Percentiles rank a stretch among this genome's conserved stretches.
Conservation (phyloP, 305 asterid species). For the Ilex paraguariensis region DNA sequence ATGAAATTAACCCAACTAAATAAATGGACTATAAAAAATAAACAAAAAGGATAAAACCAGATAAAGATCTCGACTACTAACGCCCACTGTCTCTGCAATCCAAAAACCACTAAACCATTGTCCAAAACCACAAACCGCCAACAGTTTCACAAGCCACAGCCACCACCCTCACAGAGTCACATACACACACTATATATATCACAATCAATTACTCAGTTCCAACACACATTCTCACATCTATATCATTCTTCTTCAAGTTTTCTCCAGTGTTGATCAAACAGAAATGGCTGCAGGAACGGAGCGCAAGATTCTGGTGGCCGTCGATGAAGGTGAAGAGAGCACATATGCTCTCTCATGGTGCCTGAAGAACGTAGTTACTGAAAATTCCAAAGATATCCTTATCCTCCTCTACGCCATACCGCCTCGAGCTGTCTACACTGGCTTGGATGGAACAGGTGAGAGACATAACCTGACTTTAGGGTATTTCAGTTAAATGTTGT, state of each 20-base stretch:
- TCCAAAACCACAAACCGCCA: slow-evolving; percentile 25
- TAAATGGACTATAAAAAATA: no score
- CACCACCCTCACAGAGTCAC: background rate
- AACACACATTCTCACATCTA: background rate
- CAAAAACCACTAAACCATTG: slow-evolving; percentile 5
- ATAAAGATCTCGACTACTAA: background rate
- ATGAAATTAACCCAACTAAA: no score
- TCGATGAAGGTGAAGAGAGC: slow-evolving; percentile 73
- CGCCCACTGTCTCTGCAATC: slow-evolving; percentile 17
- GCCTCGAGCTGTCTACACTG: slow-evolving; percentile 36
- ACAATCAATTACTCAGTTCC: background rate
- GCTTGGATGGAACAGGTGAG: slow-evolving; percentile 56
- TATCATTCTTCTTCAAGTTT: background rate
- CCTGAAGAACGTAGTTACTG: slow-evolving; percentile 29
- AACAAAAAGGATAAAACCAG: no score
- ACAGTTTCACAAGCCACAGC: slow-evolving; percentile 14
- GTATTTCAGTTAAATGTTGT: background rate
- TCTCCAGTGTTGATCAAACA: background rate
- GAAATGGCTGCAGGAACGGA: slow-evolving; percentile 15
- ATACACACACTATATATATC: slow-evolving; percentile 12
- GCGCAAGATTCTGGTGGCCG: slow-evolving; percentile 53
- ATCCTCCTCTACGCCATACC: slow-evolving; percentile 46
- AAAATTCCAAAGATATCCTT: slow-evolving; percentile 40
- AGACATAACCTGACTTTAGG: background rate
- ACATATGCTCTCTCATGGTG: slow-evolving; percentile 64